These are phyloP conservation scores for Sclerospora graminicola DNA, from an alignment of 352 stramenopile genomes.

Conservation along the genomic window DNA sequence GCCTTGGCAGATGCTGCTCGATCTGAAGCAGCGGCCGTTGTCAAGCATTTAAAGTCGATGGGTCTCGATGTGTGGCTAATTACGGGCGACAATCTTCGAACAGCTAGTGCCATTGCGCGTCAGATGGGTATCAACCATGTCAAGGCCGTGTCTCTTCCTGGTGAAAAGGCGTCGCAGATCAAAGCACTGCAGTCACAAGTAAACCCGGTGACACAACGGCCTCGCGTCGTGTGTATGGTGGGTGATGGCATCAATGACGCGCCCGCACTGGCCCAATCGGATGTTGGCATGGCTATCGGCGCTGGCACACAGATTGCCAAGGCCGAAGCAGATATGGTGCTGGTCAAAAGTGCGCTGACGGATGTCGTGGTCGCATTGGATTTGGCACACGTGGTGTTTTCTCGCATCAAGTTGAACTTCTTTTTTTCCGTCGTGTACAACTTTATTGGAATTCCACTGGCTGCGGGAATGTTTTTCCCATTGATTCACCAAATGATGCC, in stretches of 20 bases:
- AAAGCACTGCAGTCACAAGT: constrained; percentile 64
- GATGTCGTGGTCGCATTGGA: constrained; percentile 83
- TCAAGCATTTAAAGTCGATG: constrained; percentile 72
- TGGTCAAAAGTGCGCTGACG: constrained; percentile 74
- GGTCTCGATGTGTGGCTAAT: constrained; percentile 81
- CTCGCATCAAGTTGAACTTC: constrained; percentile 80
- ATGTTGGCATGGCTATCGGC: constrained; percentile 89
- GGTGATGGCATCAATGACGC: constrained; percentile 95
- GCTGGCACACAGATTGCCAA: constrained; percentile 87
- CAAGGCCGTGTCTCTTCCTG: constrained; percentile 84
- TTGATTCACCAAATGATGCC: constrained; percentile 72
- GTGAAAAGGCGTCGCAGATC: constrained; percentile 92
- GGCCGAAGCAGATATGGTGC: constrained; percentile 79
- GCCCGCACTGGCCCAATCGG: constrained; percentile 84
- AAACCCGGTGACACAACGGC: constrained; percentile 57
- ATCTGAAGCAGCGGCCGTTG: constrained; percentile 54
- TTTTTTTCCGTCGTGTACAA: constrained; percentile 87
- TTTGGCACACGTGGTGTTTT: constrained; percentile 70
- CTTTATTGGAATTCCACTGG: constrained; percentile 69
- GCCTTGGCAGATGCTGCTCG: constrained; percentile 66
- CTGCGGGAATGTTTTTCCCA: constrained; percentile 76
- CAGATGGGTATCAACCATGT: constrained; percentile 86
- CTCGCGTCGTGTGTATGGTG: constrained; percentile 86
- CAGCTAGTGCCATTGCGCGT: constrained; percentile 80
- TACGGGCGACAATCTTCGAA: constrained; percentile 91